These are phyloP conservation scores for Sclerotinia minor DNA, from an alignment of 2,329 filamentous ascomycete genomes.

Conservation along the genomic window DNA sequence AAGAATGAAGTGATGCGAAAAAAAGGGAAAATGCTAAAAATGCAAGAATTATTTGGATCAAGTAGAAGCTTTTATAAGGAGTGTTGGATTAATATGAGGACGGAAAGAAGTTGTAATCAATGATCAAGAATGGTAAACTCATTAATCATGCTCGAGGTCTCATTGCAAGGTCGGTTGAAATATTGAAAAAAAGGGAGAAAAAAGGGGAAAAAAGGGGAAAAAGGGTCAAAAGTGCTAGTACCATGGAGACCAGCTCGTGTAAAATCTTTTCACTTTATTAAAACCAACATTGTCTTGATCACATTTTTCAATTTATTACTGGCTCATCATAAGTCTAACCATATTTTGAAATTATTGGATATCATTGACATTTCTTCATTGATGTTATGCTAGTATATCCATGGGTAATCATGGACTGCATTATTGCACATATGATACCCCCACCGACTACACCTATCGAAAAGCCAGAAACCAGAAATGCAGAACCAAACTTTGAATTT, in stretches of 20 bases:
- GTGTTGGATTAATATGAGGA: too few relatives aligned
- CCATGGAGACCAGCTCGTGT: neutral
- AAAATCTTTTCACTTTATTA: neutral
- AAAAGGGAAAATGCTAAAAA: too few relatives aligned
- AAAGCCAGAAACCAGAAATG: conserved; percentile 40
- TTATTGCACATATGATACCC: conserved; percentile 37
- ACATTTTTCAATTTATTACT: neutral
- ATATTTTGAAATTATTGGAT: conserved; percentile 16
- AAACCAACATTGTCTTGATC: neutral
- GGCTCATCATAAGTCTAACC: neutral
- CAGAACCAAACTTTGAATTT: conserved; percentile 42
- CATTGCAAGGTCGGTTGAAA: neutral
- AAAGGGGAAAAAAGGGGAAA: neutral
- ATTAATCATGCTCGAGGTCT: neutral
- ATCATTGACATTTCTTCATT: conserved; percentile 37
- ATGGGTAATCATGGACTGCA: conserved; percentile 32
- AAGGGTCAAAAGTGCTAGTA: neutral
- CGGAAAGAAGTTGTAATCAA: neutral
- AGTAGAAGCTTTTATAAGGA: too few relatives aligned
- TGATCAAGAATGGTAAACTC: neutral
- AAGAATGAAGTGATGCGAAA: neutral
- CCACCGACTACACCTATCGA: conserved; percentile 37
- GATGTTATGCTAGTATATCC: conserved; percentile 35
- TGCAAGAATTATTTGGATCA: neutral
- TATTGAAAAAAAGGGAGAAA: neutral